Evolutionary conservation across 2,329 filamentous ascomycete species (phyloP).

Genomic region (Reticulascus tulasneorum): DNA sequence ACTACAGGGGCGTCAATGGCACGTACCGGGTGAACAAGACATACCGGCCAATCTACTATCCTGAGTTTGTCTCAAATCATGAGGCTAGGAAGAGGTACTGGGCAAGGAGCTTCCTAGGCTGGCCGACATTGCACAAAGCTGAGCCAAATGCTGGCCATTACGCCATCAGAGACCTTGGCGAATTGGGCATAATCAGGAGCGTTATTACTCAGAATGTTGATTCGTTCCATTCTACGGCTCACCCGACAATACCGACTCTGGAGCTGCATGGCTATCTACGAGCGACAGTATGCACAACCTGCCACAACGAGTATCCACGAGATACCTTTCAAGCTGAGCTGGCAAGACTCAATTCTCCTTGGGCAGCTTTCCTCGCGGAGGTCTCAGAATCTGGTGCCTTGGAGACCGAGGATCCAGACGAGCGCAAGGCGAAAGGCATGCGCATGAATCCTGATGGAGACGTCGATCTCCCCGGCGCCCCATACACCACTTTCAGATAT

Average conservation of each 20-base stretch:
- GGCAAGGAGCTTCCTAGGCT: conserved; percentile 91
- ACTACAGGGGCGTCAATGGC: conserved; percentile 85
- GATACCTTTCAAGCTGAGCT: conserved; percentile 73
- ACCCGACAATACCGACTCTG: conserved; percentile 69
- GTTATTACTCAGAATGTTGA: conserved; percentile 98
- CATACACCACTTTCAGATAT: conserved; percentile 87
- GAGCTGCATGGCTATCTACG: conserved; percentile 92
- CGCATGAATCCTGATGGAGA: conserved; percentile 93
- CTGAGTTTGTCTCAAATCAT: conserved; percentile 80
- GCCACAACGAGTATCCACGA: conserved; percentile 67
- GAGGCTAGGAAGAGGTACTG: conserved; percentile 90
- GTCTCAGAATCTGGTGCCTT: conserved; percentile 72
- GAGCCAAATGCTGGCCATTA: conserved; percentile 75
- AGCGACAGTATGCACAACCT: conserved; percentile 75
- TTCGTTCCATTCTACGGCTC: conserved; percentile 79
- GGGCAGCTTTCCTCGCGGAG: conserved; percentile 71
- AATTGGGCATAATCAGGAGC: conserved; percentile 66
- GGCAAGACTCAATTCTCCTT: conserved; percentile 76
- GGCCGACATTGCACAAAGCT: conserved; percentile 77
- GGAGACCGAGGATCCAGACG: conserved; percentile 69
- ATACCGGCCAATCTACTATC: conserved; percentile 88
- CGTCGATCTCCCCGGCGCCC: conserved; percentile 80
- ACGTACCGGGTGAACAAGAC: conserved; percentile 90
- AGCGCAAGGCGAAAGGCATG: conserved; percentile 64
- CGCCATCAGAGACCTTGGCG: conserved; percentile 68